phyloP scores from a whole-genome alignment of 768 basidiomycete species.

The Kwoniella dejecticola region DNA sequence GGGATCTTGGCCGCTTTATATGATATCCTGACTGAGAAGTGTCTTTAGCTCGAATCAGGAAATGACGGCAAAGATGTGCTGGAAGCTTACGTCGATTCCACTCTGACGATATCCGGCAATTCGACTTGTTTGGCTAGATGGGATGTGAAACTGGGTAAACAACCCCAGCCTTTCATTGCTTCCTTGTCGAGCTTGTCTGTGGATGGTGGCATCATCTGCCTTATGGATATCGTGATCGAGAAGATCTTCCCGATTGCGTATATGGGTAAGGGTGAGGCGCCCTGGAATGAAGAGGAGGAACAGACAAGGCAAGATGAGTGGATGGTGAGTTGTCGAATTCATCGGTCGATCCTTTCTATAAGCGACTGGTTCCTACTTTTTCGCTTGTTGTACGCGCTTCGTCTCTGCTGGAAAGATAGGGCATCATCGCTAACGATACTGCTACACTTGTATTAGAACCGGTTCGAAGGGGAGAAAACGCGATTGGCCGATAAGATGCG shows the following conservation, averaged over 20 bases:
- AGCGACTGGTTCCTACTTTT: too few species aligned
- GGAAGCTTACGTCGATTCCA: constrained; percentile 71
- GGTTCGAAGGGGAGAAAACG: constrained; percentile 64
- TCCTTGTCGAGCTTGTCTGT: constrained; percentile 75
- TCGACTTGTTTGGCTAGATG: constrained; percentile 82
- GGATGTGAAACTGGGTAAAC: constrained; percentile 85
- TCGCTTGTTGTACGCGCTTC: too few species aligned
- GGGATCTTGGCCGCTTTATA: not conserved
- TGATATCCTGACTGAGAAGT: constrained; percentile 8
- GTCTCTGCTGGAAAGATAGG: too few species aligned
- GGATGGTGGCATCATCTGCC: constrained; percentile 76
- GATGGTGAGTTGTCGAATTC: constrained; percentile 61
- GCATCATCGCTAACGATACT: constrained; percentile 20
- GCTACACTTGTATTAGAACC: too few species aligned
- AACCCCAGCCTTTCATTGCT: constrained; percentile 65
- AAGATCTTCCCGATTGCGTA: constrained; percentile 72
- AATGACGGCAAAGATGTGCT: constrained; percentile 81
- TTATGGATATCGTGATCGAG: constrained; percentile 72
- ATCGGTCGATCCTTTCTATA: not conserved
- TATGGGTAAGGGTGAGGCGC: constrained; percentile 62
- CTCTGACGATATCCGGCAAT: constrained; percentile 75
- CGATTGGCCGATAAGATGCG: constrained; percentile 65
- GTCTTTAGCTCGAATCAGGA: constrained; percentile 67
- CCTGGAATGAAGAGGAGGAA: constrained; percentile 73
- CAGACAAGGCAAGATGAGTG: constrained; percentile 64